Base-by-base conservation (phyloP, 176 grass and related monocot species). In the Microstegium vimineum region DNA sequence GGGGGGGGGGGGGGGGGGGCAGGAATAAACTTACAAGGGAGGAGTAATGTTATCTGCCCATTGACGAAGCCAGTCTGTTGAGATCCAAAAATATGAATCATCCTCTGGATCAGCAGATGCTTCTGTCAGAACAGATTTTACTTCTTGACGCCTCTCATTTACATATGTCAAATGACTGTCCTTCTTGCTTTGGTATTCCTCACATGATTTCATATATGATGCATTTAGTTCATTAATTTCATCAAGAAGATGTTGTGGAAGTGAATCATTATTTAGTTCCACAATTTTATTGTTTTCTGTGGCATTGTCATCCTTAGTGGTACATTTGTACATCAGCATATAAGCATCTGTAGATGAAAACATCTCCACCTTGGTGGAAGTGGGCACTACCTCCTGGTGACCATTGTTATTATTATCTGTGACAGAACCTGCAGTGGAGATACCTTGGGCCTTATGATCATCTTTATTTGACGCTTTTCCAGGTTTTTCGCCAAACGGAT, bases 321-420 rank as follows among this genome's bases (percentile, higher is more conserved):
- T 76, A 51, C 84, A 60, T 76, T 92, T 99, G 74, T 94, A 99
- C 97, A 99, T 99, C 69, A 99, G 76, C 97, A 99, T 99, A 71
- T 96, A 99, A 89, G 93, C 92, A 95, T 99, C 96, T 74, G 93
- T 96, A 71, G 97, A 99, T 51, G 91, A 93, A 80, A 96, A 99
- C 71, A 92, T 87, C 47, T 94, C 91, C 75, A 78, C 77, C 18
- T 84, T 45, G 28, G 42, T 74, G 31, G 65, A 89, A 81, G 63
- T 71, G 14, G 49, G 66, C 35, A 61, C 62, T 84, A 46, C 60
- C 22, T 82, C 63, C 70, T 67, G 80, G 49, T 92, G 61, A 30
- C 42, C 69, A 84, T 74, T 79, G 51, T 64, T 87, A 43, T 87
- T 83, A 71, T 75, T 90, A 75, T 88, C 78, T 71, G 42, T 59